phyloP scores from a whole-genome alignment of 768 basidiomycete species.

The Lyophyllum atratum region DNA sequence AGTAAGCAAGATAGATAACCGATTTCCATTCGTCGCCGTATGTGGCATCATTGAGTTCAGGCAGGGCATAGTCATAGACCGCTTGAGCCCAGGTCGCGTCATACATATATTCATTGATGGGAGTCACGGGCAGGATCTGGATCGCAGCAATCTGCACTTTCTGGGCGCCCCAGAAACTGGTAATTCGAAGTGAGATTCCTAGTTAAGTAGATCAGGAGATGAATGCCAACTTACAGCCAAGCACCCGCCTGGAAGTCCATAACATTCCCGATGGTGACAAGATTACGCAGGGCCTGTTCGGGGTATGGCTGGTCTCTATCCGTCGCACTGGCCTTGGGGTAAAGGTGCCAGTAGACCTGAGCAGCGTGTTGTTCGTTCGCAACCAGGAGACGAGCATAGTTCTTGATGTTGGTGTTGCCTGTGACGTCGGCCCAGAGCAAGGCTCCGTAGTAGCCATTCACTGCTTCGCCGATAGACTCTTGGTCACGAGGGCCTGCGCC shows the following conservation, averaged over 20 bases:
- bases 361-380: constrained; percentile 36
- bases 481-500: constrained; percentile 35
- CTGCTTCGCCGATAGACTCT: constrained; percentile 34
- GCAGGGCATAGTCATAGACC: constrained; percentile 26
- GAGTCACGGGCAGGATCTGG: constrained; percentile 37
- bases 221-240: constrained; percentile 30
- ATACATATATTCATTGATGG: constrained; percentile 34
- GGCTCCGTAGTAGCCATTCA: constrained; percentile 38
- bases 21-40: constrained; percentile 35
- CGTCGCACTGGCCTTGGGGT: constrained; percentile 29
- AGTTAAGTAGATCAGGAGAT: not conserved
- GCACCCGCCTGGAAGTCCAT: constrained; percentile 36
- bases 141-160: constrained; percentile 34
- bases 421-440: constrained; percentile 32
- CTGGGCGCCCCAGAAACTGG: constrained; percentile 34
- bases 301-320: constrained; percentile 37
- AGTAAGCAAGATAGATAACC: constrained; percentile 35
- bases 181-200: not conserved
- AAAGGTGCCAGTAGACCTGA: constrained; percentile 37
- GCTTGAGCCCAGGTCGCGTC: constrained; percentile 31
- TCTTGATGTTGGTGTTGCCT: constrained; percentile 30
- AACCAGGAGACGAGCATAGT: constrained; percentile 33
- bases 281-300: constrained; percentile 26
- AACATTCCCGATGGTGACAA: constrained; percentile 38
- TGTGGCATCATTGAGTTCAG: constrained; percentile 26